phyloP scores from a whole-genome alignment of 768 basidiomycete genomes.

The Rhizopogon rudus region DNA sequence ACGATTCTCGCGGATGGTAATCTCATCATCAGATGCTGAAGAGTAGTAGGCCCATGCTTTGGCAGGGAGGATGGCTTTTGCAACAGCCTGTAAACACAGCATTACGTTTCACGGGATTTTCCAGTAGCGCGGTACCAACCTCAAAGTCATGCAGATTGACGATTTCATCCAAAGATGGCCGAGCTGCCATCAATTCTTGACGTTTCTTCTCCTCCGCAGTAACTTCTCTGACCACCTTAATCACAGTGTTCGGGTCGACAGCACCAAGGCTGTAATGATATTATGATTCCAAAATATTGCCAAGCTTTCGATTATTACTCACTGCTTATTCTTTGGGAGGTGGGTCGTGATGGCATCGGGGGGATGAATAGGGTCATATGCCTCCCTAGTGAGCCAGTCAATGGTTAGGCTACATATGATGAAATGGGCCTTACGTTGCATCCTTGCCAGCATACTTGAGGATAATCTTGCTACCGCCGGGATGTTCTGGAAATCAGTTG shows the following conservation, averaged over 20 bases:
- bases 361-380: slow-evolving; percentile 89
- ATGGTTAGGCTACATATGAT: not conserved
- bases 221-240: slow-evolving; percentile 55
- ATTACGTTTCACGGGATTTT: slow-evolving; percentile 7
- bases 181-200: slow-evolving; percentile 50
- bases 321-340: slow-evolving; percentile 84
- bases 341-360: slow-evolving; percentile 74
- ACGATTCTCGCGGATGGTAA: slow-evolving; percentile 86
- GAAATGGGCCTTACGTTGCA: slow-evolving; percentile 56
- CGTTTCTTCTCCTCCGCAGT: slow-evolving; percentile 71
- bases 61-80: slow-evolving; percentile 72
- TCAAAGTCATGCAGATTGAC: slow-evolving; percentile 95
- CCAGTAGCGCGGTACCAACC: slow-evolving; percentile 31
- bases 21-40: slow-evolving; percentile 95
- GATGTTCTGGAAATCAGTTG: slow-evolving; percentile 45
- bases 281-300: not conserved
- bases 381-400: slow-evolving; percentile 38
- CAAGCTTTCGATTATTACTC: slow-evolving; percentile 12
- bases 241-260: slow-evolving; percentile 64
- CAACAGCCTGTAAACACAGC: slow-evolving; percentile 59
- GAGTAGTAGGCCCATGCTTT: slow-evolving; percentile 98
- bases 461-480: slow-evolving; percentile 80
- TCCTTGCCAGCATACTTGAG: slow-evolving; percentile 88
- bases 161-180: slow-evolving; percentile 74
- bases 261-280: slow-evolving; percentile 50